Evolutionary conservation across 306 rosid genomes (phyloP), one percentile per base, ranked within the genome.

Genomic region (Malus orientalis): DNA sequence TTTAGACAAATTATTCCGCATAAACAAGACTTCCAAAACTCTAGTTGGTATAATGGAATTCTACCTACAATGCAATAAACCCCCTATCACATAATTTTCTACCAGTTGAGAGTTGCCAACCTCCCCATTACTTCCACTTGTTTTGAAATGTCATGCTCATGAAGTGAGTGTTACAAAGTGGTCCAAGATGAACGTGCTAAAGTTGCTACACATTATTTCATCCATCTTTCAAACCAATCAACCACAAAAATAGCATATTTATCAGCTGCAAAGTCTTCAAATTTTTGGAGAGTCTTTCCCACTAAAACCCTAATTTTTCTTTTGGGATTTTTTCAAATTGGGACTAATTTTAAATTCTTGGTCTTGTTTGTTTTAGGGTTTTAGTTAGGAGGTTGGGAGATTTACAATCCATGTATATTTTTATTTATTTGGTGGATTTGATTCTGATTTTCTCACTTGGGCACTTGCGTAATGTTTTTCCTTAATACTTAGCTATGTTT

Each of bases 1-100:
- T 51, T 51, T 1, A 5, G 19, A 51, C 55, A 49, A 16, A 2
- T 40, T 49, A 49, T 49, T 49, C 0, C 1, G 7, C 7, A 67
- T 71, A 74, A 68, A 68, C 69, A 59, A 58, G 49, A 22, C 20
- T 44, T 22, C 58, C 60, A 60, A 70, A 57, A 60, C 67, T 74
- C 64, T 60, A 53, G 40, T 72, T 76, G 81, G 74, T 74, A 45
- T 61, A 32, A 27, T 51, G 69, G 51, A 77, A 77, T 36, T 77
- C 72, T 61, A 69, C 79, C 81, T 71, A 59, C 14, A 33, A 29
- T 73, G 78, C 79, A 36, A 16, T 49, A 22, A 76, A 71, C 70
- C 58, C 25, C 0, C 74, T 60, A 5, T 57, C 73, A 40, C 71
- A 40, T 15, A 18, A 49, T 5, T 5, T 49, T 51, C 11, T 2